These are phyloP conservation scores for Aspergillus nomiae DNA, from an alignment of 2,329 filamentous ascomycete species.

Conservation along the genomic window DNA sequence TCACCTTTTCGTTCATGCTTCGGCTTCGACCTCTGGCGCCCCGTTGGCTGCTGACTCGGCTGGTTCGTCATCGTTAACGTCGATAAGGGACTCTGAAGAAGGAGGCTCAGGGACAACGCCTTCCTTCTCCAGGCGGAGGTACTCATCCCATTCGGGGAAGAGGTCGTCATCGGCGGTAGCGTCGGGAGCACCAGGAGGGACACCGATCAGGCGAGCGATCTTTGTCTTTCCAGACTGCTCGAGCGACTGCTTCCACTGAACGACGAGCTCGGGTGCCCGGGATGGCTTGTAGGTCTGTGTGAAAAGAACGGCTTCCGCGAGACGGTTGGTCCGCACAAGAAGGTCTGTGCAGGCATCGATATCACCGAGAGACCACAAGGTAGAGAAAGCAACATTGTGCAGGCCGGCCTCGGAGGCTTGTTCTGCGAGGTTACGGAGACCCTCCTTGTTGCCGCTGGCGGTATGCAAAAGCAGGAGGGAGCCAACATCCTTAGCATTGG, in stretches of 20 bases:
- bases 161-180: slow-evolving; percentile 67
- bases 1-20: slow-evolving; percentile 10
- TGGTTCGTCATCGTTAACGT: slow-evolving; percentile 39
- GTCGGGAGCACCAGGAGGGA: slow-evolving; percentile 71
- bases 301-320: slow-evolving; percentile 86
- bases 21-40: slow-evolving; percentile 32
- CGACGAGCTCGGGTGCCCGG: slow-evolving; percentile 66
- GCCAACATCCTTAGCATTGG: slow-evolving; percentile 84
- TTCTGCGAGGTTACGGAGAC: slow-evolving; percentile 69
- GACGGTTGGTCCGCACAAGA: slow-evolving; percentile 74
- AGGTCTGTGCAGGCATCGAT: slow-evolving; percentile 79
- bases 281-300: slow-evolving; percentile 95
- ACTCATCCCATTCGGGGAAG: slow-evolving; percentile 96
- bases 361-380: slow-evolving; percentile 84
- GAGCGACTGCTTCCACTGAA: slow-evolving; percentile 78
- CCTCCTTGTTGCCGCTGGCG: slow-evolving; percentile 76
- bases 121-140: slow-evolving; percentile 76
- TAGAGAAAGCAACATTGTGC: slow-evolving; percentile 92
- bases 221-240: slow-evolving; percentile 85
- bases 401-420: slow-evolving; percentile 76
- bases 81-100: slow-evolving; percentile 44
- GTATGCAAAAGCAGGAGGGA: slow-evolving; percentile 87
- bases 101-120: slow-evolving; percentile 53
- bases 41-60: slow-evolving; percentile 36
- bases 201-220: slow-evolving; percentile 78